These are phyloP conservation scores for Sugiyamaella xylanicola DNA, from an alignment of 1,139 yeast genomes.

Conservation along the genomic window DNA sequence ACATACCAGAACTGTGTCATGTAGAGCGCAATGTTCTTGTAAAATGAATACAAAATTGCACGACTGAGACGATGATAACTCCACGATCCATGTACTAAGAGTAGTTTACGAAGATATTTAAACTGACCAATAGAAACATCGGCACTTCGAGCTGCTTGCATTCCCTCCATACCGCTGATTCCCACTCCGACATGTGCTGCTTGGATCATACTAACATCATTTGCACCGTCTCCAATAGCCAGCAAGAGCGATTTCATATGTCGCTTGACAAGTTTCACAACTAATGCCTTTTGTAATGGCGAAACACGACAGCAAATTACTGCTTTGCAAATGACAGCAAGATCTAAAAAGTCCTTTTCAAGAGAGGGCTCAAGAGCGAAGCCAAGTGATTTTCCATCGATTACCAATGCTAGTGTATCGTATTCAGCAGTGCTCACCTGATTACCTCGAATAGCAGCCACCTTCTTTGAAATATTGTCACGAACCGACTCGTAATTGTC, in stretches of 20 bases:
- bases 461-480: slow-evolving; percentile 70
- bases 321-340: slow-evolving; percentile 89
- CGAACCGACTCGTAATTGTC: slow-evolving; percentile 73
- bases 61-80: slow-evolving; percentile 91
- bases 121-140: slow-evolving; percentile 97
- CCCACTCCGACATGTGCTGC: slow-evolving; percentile 99
- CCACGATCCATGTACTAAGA: slow-evolving; percentile 97
- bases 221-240: slow-evolving; percentile 98
- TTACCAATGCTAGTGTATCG: slow-evolving; percentile 83
- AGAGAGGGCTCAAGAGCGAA: slow-evolving; percentile 81
- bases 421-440: slow-evolving; percentile 52
- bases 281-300: slow-evolving; percentile 94
- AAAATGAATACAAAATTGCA: slow-evolving; percentile 91
- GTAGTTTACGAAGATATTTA: slow-evolving; percentile 74
- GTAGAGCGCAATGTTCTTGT: slow-evolving; percentile 91
- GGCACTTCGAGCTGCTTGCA: slow-evolving; percentile 98
- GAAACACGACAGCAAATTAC: slow-evolving; percentile 98
- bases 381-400: slow-evolving; percentile 89
- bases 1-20: slow-evolving; percentile 99
- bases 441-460: slow-evolving; percentile 69
- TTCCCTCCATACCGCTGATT: slow-evolving; percentile 98
- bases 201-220: slow-evolving; percentile 98
- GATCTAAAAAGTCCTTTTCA: slow-evolving; percentile 74
- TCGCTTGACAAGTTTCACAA: slow-evolving; percentile 87
- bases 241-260: slow-evolving; percentile 69